Percentiles rank a stretch among this genome's conserved stretches.
Conservation (phyloP, 148 eudicot species). For the Rhododendron mucronatum region DNA sequence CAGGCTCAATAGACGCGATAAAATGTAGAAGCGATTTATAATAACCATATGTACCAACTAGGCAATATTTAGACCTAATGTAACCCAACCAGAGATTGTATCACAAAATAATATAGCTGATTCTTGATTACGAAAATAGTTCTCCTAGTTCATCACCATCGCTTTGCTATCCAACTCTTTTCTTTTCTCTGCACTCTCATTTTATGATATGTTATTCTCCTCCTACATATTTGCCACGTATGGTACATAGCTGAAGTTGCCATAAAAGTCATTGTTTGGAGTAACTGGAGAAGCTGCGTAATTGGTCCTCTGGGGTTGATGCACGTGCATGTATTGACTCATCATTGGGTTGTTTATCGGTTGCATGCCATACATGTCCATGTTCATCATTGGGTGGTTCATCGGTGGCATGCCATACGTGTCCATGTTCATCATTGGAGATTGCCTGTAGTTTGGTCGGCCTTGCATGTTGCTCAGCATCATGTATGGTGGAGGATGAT, state of each 20-base stretch:
- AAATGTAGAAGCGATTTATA: neutral
- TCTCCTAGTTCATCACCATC: neutral
- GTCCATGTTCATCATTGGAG: conserved; percentile 5
- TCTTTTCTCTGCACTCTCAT: neutral
- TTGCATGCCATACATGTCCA: neutral
- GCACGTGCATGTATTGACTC: conserved; percentile 16
- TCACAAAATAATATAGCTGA: neutral
- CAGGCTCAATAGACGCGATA: neutral
- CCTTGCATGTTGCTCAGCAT: conserved; percentile 24
- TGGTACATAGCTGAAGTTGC: neutral
- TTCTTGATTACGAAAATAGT: neutral
- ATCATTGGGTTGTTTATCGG: conserved; percentile 9
- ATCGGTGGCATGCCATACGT: neutral
- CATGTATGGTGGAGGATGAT: conserved; percentile 15
- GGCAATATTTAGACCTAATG: neutral
- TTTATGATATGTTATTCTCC: neutral
- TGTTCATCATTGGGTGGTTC: conserved; percentile 5
- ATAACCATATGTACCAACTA: neutral
- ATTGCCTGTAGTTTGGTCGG: conserved; percentile 12
- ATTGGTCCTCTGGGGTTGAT: conserved; percentile 19
- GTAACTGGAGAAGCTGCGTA: conserved; percentile 2
- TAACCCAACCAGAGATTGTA: neutral
- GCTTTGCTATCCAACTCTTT: neutral
- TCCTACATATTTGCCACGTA: neutral
- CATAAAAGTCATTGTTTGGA: neutral